Base-by-base conservation (phyloP, 2,329 filamentous ascomycete species). In the Chalaropsis ovoidea region DNA sequence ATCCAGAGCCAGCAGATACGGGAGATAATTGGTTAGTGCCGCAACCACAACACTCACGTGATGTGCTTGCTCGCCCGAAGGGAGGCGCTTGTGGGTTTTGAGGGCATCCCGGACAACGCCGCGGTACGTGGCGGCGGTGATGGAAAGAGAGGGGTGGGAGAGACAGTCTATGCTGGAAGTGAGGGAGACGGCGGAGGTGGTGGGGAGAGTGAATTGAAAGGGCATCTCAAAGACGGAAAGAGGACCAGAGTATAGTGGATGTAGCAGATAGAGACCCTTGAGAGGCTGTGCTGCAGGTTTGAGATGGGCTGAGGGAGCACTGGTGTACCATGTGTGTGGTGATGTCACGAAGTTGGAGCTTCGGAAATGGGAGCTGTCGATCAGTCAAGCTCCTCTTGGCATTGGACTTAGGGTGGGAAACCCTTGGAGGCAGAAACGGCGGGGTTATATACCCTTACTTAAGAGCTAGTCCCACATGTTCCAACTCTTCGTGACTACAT, bases 51-150 rank as follows among this genome's bases (percentile, higher is more conserved):
- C 82, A 27, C 84, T 79, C 5, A 99, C 81, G 72, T 90, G 86
- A 24, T 86, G 79, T 5, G 84, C 77, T 74, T 90, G 89, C 27
- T 88, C 85, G 10, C 82, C 74, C 8, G 87, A 80, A 3, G 89
- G 81, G n/a, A 96, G 82, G 63, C 90, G 86, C 76, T 96, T 97
- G 79, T 96, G 86, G 70, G 86, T 86, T 77, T 97, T 97, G 68
- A 99, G 81, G 2, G 86, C 83, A 74, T 93, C 86, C 71, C 90
- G 86, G 63, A 96, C 81, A 19, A 95, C 84, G 70, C 89, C 88
- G 68, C 94, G 89, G 72, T 90, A 85, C 8, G 89, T 93, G 70
- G 91, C 92, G 24, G 90, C 87, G 65, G 84, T 83, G 71, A 93
- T 83, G 27, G 91, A 90, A 52, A 99, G 81, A 0, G 93, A 96